Base-by-base conservation (phyloP, 306 rosid genomes). In the Coriaria nepalensis region DNA sequence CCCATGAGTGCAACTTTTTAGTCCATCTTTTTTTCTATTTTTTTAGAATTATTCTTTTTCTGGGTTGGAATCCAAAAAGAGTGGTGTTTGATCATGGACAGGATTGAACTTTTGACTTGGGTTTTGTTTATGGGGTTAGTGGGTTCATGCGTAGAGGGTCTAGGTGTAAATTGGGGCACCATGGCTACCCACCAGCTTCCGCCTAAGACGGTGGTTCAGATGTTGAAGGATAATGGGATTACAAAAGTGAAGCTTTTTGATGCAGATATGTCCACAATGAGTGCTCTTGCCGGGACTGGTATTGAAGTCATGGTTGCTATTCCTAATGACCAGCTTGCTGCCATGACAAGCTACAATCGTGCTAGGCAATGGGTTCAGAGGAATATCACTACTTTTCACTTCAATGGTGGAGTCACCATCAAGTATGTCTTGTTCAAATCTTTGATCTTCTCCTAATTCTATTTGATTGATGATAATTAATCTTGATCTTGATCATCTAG, bases 81-180 rank as follows among this genome's bases (percentile, higher is more conserved):
- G 29, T 20, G 29, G 29, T 20, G 43, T 0, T 35, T 35, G 53
- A 49, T 10, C 35, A 75, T 75, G 87, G 82, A 45, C 33, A 68
- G 62, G 36, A 10, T 49, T 15, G 40, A 50, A 63, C 11, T 70
- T 66, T 33, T 57, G 36, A 49, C 13, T 39, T 65, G 71, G 76
- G 43, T 62, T n/a, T 46, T 76, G 42, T 20, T 76, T 52, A 33
- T 68, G 36, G 71, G 69, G 67, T 6, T 77, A 15, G 15, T 62
- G 73, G 56, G 56, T 62, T 59, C 45, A 38, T 40, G 15, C 43
- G 84, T 74, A 9, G 82, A 79, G 50, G 94, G 95, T 40, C 71
- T 90, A 50, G 98, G 98, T 32, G 93, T 90, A 50, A 90, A 90
- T 49, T 90, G 98, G 98, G 98, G 98, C 10, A 90, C 95, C 4